phyloP scores from a whole-genome alignment of 495 filamentous ascomycete species.

The Neurospora terricola region DNA sequence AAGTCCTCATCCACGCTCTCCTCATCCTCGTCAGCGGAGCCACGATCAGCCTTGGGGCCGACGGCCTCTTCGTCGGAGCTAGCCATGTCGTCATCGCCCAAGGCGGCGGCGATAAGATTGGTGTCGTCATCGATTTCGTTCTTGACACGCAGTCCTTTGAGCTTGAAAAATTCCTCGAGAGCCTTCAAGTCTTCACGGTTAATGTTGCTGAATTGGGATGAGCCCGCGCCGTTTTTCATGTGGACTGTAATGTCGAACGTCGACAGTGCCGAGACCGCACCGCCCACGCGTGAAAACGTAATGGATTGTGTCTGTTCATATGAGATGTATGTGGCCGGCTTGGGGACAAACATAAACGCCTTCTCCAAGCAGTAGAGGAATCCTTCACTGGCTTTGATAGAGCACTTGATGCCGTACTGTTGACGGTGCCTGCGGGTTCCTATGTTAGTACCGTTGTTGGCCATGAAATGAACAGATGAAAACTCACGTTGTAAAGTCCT shows the following conservation, averaged over 20 bases:
- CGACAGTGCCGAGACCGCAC: conserved; percentile 83
- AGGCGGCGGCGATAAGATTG: conserved; percentile 67
- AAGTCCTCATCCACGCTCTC: conserved; percentile 96
- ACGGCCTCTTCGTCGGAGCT: conserved; percentile 79
- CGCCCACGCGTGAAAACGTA: conserved; percentile 91
- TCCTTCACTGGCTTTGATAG: conserved; percentile 97
- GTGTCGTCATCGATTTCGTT: conserved; percentile 72
- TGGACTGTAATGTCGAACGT: conserved; percentile 95
- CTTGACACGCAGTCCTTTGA: conserved; percentile 87
- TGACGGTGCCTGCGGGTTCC: conserved; percentile 60
- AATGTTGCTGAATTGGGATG: conserved; percentile 97
- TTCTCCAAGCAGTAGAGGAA: conserved; percentile 96
- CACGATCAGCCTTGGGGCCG: conserved; percentile 62
- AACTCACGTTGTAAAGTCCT: conserved; percentile 68
- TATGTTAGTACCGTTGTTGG: conserved; percentile 1
- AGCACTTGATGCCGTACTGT: conserved; percentile 95
- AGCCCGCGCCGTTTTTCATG: conserved; percentile 62
- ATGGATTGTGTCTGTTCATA: conserved; percentile 83
- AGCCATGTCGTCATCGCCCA: conserved; percentile 64
- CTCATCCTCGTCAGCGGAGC: conserved; percentile 90
- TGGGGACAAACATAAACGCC: conserved; percentile 98
- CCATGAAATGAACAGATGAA: not conserved
- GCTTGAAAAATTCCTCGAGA: conserved; percentile 90
- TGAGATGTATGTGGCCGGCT: conserved; percentile 91
- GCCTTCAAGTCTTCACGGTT: conserved; percentile 96